Base-by-base conservation (phyloP, 495 filamentous ascomycete species). In the Bacidia rubella region DNA sequence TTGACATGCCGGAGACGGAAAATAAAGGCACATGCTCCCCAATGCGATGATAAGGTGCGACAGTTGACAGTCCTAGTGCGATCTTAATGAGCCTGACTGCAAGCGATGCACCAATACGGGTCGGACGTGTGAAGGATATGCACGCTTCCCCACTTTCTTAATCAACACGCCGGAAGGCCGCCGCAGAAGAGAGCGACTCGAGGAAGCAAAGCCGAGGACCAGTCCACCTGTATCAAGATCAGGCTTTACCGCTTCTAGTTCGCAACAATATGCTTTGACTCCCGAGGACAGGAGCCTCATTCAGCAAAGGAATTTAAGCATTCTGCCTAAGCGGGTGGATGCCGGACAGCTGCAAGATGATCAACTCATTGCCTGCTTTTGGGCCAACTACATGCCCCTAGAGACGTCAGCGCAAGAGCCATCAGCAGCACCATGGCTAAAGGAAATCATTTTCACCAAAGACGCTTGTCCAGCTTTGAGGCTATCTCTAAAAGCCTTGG, bases 71-170 rank as follows among this genome's bases (percentile, higher is more conserved):
- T 10, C 25, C 17, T 38, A 50, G 19, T 49, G 41, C 21, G 21
- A 54, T 43, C 49, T 52, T 32, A 24, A n/a, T 15, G n/a, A 43
- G 21, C 52, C 56, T 3, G 41, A 25, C 24, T 58, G 56, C 48
- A 58, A 43, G 42, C 54, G 39, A 38, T 58, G 56, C 35, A 45
- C 47, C 32, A 23, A 48, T 10, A 58, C 47, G n/a, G 47, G 56
- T 23, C 47, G 52, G 17, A 12, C 26, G 11, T 58, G 56, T 42
- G 56, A 55, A 44, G 56, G 56, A 0, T 58, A 55, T 44, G 48
- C 53, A 22, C 52, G 47, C 15, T 58, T 42, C 38, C 56, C 56
- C 10, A 53, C 50, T 20, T 55, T 58, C 22, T 22, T 58, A 1
- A 58, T 55, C 20, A 49, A 53, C 12, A 55, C 52, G 9, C 12